Evolutionary conservation across 2,329 filamentous ascomycete species (phyloP), one percentile per base, ranked within the genome.

Genomic region (Fusarium dlaminii): DNA sequence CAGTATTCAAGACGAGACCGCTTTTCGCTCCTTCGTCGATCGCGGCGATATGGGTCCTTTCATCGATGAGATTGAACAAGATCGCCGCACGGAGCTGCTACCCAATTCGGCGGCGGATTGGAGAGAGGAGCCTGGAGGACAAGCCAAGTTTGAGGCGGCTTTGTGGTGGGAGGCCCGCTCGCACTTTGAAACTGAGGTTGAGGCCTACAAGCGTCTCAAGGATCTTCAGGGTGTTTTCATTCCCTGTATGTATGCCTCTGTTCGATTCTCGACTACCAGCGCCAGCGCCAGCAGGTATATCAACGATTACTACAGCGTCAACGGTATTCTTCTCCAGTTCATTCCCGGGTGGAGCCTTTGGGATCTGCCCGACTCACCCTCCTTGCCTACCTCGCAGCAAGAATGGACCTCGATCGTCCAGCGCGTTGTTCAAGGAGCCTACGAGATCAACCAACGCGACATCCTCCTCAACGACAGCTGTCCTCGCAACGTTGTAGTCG

Each of bases 341-440:
- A 29, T 29, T 15, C 20, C 27, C 8, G 18, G 45, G 0, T 15
- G 0, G 0, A 29, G 27, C 13, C 6, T 29, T 0, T 29, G 13
- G 10, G 18, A 48, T 48, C 13, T 46, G 12, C 13, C 45, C 8
- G 27, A 46, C 22, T 22, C 8, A 11, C 20, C 45, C 18, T 29
- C 20, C 0, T 11, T 20, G 6, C 45, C 20, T 7, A 29, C 13
- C 27, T 29, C 6, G 4, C 20, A 29, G 27, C 27, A 22, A 22
- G 13, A 29, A 48, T 48, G 13, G 45, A 22, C 27, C 27, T 48
- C 0, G 20, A 29, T 48, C 9, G 9, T 48, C 6, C 13, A 29
- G 9, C 27, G 13, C 9, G 27, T 4, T 11, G 5, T 22, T 15
- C 5, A 48, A 48, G 18, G 27, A 13, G 45, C 27, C 13, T 3